Evolutionary conservation across 2,329 filamentous ascomycete species (phyloP), one percentile per base, ranked within the genome.

Genomic region (Proliferodiscus dingleyae): DNA sequence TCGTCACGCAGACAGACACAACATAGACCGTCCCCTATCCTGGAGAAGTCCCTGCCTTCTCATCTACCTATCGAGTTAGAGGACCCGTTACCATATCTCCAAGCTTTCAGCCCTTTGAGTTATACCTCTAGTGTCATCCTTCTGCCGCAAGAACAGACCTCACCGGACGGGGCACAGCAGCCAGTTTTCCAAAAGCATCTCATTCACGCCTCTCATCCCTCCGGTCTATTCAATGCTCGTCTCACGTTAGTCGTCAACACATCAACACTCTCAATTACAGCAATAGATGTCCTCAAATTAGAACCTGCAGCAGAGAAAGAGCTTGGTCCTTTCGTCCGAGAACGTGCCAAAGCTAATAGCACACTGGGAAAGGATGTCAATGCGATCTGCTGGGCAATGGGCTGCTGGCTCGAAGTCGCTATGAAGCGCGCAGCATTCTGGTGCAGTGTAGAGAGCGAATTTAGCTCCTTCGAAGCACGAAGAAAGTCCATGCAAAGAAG

Each of bases 71-170:
- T 89, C 66, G 72, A 77, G 1, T 72, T 84, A 2, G 69, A 74
- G 0, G 78, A 89, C 49, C 78, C 85, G 40, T 66, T 85, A 2
- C 80, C 83, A 0, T 89, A 84, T 53, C 71, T 90, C 0, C 77
- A 84, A 37, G 72, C 84, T 7, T 89, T 93, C 56, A 85, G 80
- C 0, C 79, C 84, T 0, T 72, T 93, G 11, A 70, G 70, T 0
- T 81, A 86, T 46, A 71, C 72, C 0, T 83, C 80, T 0, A 72
- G 66, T 0, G 68, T 80, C 11, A 65, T 70, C 0, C 63, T 75
- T 0, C 56, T 78, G 2, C 71, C 74, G 0, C 56, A 52, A 16
- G 33, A 45, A 39, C 33, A 47, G 15, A 16, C 11, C 23, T 50
- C 54, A 8, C 37, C 43, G 7, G 34, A 61, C 5, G 49, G 57